A percentile compares a stretch with the other conserved stretches of the same genome.
Evolutionary conservation across 139 green algal species (phyloP).

Genomic region (Deuterostichococcus epilithicus): DNA sequence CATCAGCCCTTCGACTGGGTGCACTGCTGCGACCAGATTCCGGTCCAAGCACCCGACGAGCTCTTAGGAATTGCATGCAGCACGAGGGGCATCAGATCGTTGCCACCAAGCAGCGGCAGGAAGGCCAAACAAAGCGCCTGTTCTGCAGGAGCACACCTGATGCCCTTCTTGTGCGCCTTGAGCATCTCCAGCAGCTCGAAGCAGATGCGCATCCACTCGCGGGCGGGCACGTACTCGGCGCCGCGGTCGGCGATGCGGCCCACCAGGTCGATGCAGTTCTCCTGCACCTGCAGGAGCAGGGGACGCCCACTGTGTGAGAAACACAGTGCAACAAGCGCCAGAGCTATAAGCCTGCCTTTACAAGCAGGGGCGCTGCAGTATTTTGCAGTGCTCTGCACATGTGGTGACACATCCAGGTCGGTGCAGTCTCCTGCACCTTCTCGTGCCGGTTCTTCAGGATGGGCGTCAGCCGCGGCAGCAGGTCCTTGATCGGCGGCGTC

Average conservation of each 20-base stretch:
- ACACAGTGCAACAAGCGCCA: neutral
- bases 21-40: no score
- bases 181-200: slow-evolving; percentile 99
- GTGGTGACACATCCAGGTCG: neutral
- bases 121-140: neutral
- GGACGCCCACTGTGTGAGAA: neutral
- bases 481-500: slow-evolving; percentile 99
- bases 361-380: no score
- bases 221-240: slow-evolving; percentile 92
- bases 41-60: no score
- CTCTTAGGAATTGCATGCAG: no score
- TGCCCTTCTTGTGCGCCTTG: slow-evolving; percentile 96
- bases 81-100: no score
- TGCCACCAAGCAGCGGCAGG: no score
- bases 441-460: slow-evolving; percentile 92
- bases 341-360: no score
- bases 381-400: neutral
- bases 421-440: slow-evolving; percentile 38
- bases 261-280: slow-evolving; percentile 98
- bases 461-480: slow-evolving; percentile 95
- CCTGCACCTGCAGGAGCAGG: slow-evolving; percentile 69
- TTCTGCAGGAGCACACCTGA: slow-evolving; percentile 49
- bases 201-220: slow-evolving; percentile 99
- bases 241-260: slow-evolving; percentile 95
- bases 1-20: no score